Conservation (phyloP, 768 basidiomycete species). For the Trametes cinnabarina region DNA sequence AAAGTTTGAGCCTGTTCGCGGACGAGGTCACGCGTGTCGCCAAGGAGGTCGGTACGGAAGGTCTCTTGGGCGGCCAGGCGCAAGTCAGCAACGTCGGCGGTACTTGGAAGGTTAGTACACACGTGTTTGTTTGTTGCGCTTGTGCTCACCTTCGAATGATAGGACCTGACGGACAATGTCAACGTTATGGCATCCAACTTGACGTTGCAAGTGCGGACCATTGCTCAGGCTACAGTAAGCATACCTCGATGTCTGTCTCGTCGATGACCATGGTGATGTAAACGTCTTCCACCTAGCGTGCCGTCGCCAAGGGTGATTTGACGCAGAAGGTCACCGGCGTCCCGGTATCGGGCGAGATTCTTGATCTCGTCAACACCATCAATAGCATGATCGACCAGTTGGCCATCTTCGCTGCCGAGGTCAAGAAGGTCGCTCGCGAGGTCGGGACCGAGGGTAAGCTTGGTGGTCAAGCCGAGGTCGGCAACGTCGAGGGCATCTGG, state of each 20-base stretch:
- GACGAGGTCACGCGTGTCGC: slow-evolving; percentile 86
- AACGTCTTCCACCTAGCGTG: too few relatives aligned
- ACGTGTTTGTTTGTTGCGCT: neutral
- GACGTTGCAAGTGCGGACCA: slow-evolving; percentile 90
- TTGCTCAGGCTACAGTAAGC: slow-evolving; percentile 85
- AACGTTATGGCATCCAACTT: slow-evolving; percentile 95
- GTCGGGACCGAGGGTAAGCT: slow-evolving; percentile 99
- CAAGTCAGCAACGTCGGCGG: slow-evolving; percentile 92
- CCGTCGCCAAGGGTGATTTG: slow-evolving; percentile 91
- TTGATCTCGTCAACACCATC: slow-evolving; percentile 96
- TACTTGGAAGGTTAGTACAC: slow-evolving; percentile 72
- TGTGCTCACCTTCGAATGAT: neutral
- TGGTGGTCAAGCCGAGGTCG: slow-evolving; percentile 96
- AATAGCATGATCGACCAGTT: slow-evolving; percentile 80
- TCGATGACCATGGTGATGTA: too few relatives aligned
- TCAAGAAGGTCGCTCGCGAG: slow-evolving; percentile 95
- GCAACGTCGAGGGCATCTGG: slow-evolving; percentile 97
- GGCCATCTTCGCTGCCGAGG: slow-evolving; percentile 70
- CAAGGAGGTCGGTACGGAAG: slow-evolving; percentile 96
- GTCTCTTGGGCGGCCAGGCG: slow-evolving; percentile 91
- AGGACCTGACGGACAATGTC: slow-evolving; percentile 91
- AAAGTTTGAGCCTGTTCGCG: slow-evolving; percentile 78
- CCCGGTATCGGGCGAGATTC: slow-evolving; percentile 91
- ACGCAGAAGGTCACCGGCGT: slow-evolving; percentile 92
- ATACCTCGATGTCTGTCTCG: neutral